These are phyloP conservation scores for Talaromyces sp. DNA, from an alignment of 2,329 filamentous ascomycete genomes.

Conservation along the genomic window DNA sequence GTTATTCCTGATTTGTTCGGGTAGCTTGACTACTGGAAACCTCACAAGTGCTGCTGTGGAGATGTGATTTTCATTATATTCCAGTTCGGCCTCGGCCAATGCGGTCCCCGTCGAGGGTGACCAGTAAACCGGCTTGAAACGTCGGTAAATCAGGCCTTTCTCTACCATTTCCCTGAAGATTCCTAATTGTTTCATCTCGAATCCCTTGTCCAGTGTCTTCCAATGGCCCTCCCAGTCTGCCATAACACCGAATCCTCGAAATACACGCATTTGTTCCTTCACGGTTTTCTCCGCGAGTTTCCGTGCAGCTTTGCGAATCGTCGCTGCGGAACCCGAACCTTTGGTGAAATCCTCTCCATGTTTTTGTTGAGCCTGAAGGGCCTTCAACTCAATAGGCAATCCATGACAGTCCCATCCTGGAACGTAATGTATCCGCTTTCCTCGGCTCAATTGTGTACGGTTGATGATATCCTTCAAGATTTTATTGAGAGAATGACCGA, in stretches of 20 bases:
- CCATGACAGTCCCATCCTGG: conserved; percentile 99
- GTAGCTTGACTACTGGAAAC: conserved; percentile 59
- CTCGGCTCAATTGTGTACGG: conserved; percentile 72
- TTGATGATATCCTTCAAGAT: conserved; percentile 92
- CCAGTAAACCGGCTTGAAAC: conserved; percentile 62
- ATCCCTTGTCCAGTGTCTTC: conserved; percentile 58
- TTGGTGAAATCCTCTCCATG: conserved; percentile 19
- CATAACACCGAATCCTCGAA: conserved; percentile 58
- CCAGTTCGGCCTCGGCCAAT: conserved; percentile 59
- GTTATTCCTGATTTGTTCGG: conserved; percentile 40
- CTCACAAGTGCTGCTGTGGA: conserved; percentile 63
- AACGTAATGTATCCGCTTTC: conserved; percentile 70
- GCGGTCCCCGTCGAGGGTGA: conserved; percentile 61
- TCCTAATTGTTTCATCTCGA: conserved; percentile 56
- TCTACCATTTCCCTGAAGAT: conserved; percentile 60
- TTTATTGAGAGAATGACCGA: conserved; percentile 95
- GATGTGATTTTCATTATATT: conserved; percentile 58
- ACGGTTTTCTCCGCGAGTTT: conserved; percentile 53
- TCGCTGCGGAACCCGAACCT: conserved; percentile 37
- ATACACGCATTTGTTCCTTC: conserved; percentile 55
- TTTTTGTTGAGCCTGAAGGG: conserved; percentile 58
- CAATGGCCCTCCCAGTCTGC: conserved; percentile 60
- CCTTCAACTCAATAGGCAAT: conserved; percentile 93
- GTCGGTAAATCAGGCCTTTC: conserved; percentile 56
- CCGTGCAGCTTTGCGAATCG: conserved; percentile 51